Conservation (phyloP, 192 early-diverging fungal genomes). For the Rhizophagus clarus region DNA sequence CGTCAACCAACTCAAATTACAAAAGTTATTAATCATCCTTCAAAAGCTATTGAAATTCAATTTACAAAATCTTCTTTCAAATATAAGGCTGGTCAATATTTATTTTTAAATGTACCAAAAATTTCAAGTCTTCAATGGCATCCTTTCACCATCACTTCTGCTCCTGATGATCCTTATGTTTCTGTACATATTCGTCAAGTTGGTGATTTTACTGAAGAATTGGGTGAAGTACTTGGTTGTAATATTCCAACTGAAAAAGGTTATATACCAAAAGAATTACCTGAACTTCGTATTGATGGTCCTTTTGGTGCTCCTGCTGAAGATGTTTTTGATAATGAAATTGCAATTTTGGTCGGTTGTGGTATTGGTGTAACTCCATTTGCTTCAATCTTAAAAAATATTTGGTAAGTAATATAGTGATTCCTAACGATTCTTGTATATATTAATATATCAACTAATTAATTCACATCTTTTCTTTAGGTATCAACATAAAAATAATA, state of each 20-base stretch:
- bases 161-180: constrained; percentile 49
- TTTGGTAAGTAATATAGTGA: constrained; percentile 66
- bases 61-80: constrained; percentile 54
- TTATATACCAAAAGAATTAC: constrained; percentile 38
- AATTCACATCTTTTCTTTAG: background rate
- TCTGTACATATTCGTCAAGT: constrained; percentile 48
- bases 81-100: constrained; percentile 69
- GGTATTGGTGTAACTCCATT: constrained; percentile 81
- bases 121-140: constrained; percentile 75
- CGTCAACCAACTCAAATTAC: constrained; percentile 57
- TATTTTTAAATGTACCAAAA: constrained; percentile 70
- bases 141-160: constrained; percentile 63
- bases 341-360: constrained; percentile 64
- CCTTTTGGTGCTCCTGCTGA: constrained; percentile 81
- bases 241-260: background rate
- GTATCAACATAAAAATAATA: constrained; percentile 45
- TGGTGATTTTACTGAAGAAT: constrained; percentile 44
- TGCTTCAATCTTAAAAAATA: constrained; percentile 68
- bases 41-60: constrained; percentile 69
- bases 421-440: no score
- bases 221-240: constrained; percentile 43
- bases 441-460: no score
- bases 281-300: constrained; percentile 71
- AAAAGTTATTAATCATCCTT: constrained; percentile 76
- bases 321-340: constrained; percentile 74